These are phyloP conservation scores for Phaeotremella skinneri DNA, from an alignment of 768 basidiomycete genomes.

Conservation along the genomic window DNA sequence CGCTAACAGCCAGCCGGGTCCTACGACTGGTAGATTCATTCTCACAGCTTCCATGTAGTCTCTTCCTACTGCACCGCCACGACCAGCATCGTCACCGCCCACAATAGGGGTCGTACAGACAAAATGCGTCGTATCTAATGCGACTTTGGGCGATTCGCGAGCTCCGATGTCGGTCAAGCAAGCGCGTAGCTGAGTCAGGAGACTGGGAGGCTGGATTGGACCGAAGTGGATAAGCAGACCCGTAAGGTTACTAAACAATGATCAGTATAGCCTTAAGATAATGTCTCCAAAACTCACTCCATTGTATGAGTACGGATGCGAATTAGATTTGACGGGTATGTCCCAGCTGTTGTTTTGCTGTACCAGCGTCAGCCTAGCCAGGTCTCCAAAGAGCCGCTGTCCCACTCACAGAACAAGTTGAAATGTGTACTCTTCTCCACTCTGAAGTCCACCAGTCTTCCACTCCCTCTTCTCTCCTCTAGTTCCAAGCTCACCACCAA, in stretches of 20 bases:
- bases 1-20: slow-evolving; percentile 90
- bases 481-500: slow-evolving; percentile 77
- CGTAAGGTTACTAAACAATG: slow-evolving; percentile 68
- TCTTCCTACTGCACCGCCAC: slow-evolving; percentile 62
- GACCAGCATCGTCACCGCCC: slow-evolving; percentile 52
- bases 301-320: slow-evolving; percentile 89
- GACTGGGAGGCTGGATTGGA: slow-evolving; percentile 69
- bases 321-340: slow-evolving; percentile 78
- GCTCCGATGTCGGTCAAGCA: slow-evolving; percentile 83
- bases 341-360: slow-evolving; percentile 76
- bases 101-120: slow-evolving; percentile 85
- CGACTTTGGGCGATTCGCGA: slow-evolving; percentile 85
- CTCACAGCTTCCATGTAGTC: slow-evolving; percentile 95
- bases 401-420: slow-evolving; percentile 74
- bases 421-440: slow-evolving; percentile 76
- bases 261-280: slow-evolving; percentile 1
- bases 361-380: not conserved
- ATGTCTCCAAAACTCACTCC: slow-evolving; percentile 36
- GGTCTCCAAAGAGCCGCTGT: not conserved
- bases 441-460: slow-evolving; percentile 47
- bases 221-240: slow-evolving; percentile 95
- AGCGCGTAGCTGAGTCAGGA: slow-evolving; percentile 76
- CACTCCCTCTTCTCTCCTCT: slow-evolving; percentile 40
- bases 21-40: slow-evolving; percentile 88
- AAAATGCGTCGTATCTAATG: slow-evolving; percentile 98